Evolutionary conservation across 2,329 filamentous ascomycete genomes (phyloP), one percentile per base, ranked within the genome.

Genomic region (Rhynchosporium agropyri): DNA sequence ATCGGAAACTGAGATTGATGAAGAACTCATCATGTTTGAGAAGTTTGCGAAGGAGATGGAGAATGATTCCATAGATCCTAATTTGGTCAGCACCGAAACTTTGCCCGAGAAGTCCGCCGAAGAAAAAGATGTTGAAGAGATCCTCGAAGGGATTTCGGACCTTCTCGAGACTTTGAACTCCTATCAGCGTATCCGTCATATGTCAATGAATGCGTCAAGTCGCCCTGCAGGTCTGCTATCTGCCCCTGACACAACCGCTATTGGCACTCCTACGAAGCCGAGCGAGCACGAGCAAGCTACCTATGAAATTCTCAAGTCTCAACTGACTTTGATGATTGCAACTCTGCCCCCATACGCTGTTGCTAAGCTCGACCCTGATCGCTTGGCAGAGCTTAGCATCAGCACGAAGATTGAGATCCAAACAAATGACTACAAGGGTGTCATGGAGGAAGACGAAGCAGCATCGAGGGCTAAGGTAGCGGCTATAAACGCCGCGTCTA

Each of bases 121-220:
- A 40, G 83, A 87, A 33, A 84, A 85, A 70, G 85, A 89, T 57
- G 80, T 83, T 2, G 85, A 90, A n/a, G 87, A 90, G 57, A 78
- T 92, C 45, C 81, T 94, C 31, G 80, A 86, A 63, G 88, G 91
- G 50, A 88, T 92, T 40, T 90, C 88, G 1, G 89, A 92, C 71
- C 79, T 92, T 68, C 84, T 94, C 58, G 86, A 92, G 74, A 92
- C 89, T 1, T 79, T 94, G 9, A 82, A 89, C 26, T 94, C 90
- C 0, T 88, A 91, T 74, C 90, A 94, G 76, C 85, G 89, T 66
- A 92, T 91, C 73, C 88, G 90, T 64, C 90, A 92, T 70, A 81
- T 89, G 50, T 85, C 85, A 1, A 76, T 92, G 28, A 87, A 79
- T 61, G 86, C 85, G 62, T 83, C 88, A 69, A 84, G 82, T 68